Evolutionary conservation across 345 rosid species (phyloP), one percentile per base, ranked within the genome.

Genomic region (Nasturtium officinale): DNA sequence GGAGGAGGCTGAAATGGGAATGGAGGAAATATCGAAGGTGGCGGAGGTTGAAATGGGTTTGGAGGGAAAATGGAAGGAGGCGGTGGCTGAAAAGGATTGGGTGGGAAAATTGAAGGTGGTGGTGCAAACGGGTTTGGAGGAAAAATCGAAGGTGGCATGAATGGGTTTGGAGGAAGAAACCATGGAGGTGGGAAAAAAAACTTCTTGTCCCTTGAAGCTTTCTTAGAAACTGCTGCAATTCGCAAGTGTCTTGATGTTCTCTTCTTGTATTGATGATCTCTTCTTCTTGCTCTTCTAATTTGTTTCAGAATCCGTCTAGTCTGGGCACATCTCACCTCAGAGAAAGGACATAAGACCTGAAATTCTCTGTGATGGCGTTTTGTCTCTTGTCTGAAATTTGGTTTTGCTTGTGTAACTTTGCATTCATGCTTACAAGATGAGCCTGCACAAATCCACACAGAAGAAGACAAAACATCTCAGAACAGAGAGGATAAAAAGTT

Each of bases 341-440:
- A 40, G 33, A 40, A 23, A 40, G 94, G 92, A 26, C 87, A 68
- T 29, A 68, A 59, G 42, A 83, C 86, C 48, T 48, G 68, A 82
- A 84, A 87, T 50, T 85, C 85, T 18, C 90, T 90, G 45, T 77
- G 85, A 65, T 76, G 54, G 21, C 83, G 52, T 15, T 89, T 88
- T 45, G 78, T 87, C 58, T 83, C 82, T 63, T 77, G 37, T 37
- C 65, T 58, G 62, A 85, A 86, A 18, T 77, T 76, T 23, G 29
- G 75, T 43, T 72, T 75, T 7, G 78, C 68, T 20, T 23, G 56
- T 76, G 65, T 87, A 16, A 77, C 72, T 70, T 66, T 75, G 84
- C 92, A 87, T 71, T 89, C 85, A 23, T 90, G 88, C 1, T 78
- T 83, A 55, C 85, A 83, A 40, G 82, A 65, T 46, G 91, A 90